Conservation (phyloP, 139 green algal species). For the Volvox reticuliferus region DNA sequence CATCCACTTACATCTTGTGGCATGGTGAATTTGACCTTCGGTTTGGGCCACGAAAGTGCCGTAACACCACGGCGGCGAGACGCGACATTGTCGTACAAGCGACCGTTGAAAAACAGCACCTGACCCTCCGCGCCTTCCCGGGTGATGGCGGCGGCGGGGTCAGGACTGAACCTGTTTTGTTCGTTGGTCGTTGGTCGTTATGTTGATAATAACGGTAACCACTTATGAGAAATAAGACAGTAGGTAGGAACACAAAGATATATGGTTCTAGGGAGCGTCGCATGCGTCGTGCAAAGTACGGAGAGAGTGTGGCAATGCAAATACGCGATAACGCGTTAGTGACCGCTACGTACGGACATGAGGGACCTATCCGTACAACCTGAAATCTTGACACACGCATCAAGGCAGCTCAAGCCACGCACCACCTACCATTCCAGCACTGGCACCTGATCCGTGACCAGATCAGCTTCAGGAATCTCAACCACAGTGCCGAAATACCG, state of each 20-base stretch:
- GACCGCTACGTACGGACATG: too few species aligned
- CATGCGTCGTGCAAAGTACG: too few species aligned
- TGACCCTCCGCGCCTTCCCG: neutral
- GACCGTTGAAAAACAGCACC: slow-evolving; percentile 27
- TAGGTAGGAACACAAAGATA: too few species aligned
- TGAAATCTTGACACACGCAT: too few species aligned
- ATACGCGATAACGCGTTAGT: too few species aligned
- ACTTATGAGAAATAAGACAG: too few species aligned
- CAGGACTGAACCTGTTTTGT: slow-evolving; percentile 7
- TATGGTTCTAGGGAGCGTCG: too few species aligned
- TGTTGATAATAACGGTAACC: too few species aligned
- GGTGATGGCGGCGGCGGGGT: neutral
- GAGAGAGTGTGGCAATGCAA: too few species aligned
- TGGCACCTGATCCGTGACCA: slow-evolving; percentile 9
- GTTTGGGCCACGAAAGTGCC: slow-evolving; percentile 82
- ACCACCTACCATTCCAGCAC: slow-evolving; percentile 29
- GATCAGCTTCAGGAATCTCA: neutral
- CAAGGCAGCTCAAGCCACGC: too few species aligned
- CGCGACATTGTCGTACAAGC: slow-evolving; percentile 39
- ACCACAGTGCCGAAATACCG: neutral
- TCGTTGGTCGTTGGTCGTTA: too few species aligned
- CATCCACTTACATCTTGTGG: neutral
- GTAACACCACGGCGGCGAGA: slow-evolving; percentile 68
- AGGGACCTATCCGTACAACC: too few species aligned
- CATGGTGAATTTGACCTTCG: slow-evolving; percentile 81